phyloP scores from a whole-genome alignment of 306 rosid species.

The Trifolium fragiferum region DNA sequence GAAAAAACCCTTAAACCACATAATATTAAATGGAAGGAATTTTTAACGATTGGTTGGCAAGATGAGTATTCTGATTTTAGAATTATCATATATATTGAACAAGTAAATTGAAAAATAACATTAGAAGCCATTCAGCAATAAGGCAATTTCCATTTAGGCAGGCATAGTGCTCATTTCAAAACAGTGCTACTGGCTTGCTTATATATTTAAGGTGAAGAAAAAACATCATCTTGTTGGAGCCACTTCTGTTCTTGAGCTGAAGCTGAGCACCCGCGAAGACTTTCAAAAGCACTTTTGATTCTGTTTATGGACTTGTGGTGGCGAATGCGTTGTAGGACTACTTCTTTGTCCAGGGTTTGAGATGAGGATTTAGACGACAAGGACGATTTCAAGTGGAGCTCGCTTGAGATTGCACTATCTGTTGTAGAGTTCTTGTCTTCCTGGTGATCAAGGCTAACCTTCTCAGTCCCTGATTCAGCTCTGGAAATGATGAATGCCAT shows the following conservation, averaged over 20 bases:
- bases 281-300: constrained; percentile 54
- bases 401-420: constrained; percentile 48
- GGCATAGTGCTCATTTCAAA: not conserved
- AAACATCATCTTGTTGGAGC: constrained; percentile 60
- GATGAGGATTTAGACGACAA: constrained; percentile 48
- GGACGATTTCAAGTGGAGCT: constrained; percentile 58
- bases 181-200: not conserved
- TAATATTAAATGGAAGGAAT: not conserved
- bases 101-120: not conserved
- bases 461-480: constrained; percentile 45
- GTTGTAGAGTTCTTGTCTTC: constrained; percentile 39
- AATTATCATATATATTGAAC: not conserved
- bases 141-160: not conserved
- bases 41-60: not conserved
- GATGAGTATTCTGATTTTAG: not conserved
- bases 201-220: constrained; percentile 58
- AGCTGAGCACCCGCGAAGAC: constrained; percentile 42
- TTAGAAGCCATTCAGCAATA: not conserved
- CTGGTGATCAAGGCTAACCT: constrained; percentile 8
- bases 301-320: constrained; percentile 58
- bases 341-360: constrained; percentile 56
- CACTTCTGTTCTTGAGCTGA: constrained; percentile 44
- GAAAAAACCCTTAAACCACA: not conserved
- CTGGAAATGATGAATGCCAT: constrained; percentile 54
- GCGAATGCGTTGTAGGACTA: constrained; percentile 68